Evolutionary conservation across 129 eudicot genomes (phyloP).

Genomic region (Sambucus nigra): DNA sequence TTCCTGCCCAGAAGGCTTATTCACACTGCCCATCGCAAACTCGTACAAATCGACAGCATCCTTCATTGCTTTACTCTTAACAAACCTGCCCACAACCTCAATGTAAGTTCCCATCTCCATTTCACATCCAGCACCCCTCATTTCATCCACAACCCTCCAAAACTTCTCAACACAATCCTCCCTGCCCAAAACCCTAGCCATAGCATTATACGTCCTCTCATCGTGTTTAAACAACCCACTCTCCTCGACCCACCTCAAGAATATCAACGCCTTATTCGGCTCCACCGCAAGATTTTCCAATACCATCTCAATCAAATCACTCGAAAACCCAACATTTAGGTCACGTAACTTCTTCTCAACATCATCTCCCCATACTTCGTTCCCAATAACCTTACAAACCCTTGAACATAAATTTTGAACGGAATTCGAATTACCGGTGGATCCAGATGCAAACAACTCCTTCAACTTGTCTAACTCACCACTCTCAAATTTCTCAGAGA

Average conservation of each 20-base stretch:
- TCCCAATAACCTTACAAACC: constrained; percentile 37
- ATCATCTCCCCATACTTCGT: constrained; percentile 57
- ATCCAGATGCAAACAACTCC: constrained; percentile 38
- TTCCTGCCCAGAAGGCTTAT: constrained; percentile 49
- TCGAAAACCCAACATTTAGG: constrained; percentile 30
- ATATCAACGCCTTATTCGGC: constrained; percentile 53
- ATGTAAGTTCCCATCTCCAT: constrained; percentile 41
- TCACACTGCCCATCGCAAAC: constrained; percentile 49
- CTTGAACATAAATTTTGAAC: constrained; percentile 23
- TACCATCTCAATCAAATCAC: constrained; percentile 42
- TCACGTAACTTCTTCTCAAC: constrained; percentile 49
- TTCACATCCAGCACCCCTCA: constrained; percentile 47
- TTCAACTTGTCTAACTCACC: constrained; percentile 46
- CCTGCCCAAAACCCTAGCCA: constrained; percentile 52
- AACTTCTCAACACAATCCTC: constrained; percentile 54
- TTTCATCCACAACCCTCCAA: constrained; percentile 61
- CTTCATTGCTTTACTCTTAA: constrained; percentile 46
- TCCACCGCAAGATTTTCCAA: constrained; percentile 47
- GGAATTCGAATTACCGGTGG: constrained; percentile 22
- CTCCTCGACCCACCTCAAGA: constrained; percentile 83
- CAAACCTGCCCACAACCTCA: constrained; percentile 26
- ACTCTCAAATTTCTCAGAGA: constrained; percentile 36
- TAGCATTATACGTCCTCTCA: constrained; percentile 43
- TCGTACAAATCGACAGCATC: constrained; percentile 70
- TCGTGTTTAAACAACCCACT: constrained; percentile 55